phyloP scores from a whole-genome alignment of 805 yeast species.

The Cyberlindnera nakhonratchasimensis region DNA sequence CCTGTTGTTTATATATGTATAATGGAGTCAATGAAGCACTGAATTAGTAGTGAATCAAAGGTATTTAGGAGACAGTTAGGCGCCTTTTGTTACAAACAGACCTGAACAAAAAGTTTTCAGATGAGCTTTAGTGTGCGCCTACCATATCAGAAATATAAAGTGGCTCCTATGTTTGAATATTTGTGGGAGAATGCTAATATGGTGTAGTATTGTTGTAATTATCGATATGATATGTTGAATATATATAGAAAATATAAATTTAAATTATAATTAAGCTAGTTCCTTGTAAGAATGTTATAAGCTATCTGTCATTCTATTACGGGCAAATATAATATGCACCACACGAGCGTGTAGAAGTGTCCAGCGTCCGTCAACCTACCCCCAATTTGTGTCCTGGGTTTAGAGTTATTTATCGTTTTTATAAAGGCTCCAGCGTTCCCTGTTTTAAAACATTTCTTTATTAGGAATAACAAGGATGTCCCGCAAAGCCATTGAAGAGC shows the following conservation, averaged over 20 bases:
- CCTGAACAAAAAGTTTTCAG: conserved; percentile 4
- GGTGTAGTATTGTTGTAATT: background rate
- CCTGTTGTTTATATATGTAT: background rate
- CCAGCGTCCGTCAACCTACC: no score
- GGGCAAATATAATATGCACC: background rate
- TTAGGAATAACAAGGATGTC: conserved; percentile 15
- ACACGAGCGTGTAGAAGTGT: no score
- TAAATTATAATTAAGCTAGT: background rate
- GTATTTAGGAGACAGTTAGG: background rate
- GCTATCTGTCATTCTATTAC: conserved; percentile 3
- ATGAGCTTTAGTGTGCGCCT: background rate
- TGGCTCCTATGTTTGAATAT: background rate
- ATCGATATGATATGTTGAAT: background rate
- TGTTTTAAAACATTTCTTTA: no score
- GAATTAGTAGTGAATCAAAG: background rate
- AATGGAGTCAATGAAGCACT: background rate
- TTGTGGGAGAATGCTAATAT: background rate
- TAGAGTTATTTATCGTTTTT: no score
- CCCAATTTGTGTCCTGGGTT: no score
- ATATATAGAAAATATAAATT: background rate
- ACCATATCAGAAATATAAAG: background rate
- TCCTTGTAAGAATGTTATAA: background rate
- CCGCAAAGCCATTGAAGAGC: conserved; percentile 51
- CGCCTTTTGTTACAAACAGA: background rate
- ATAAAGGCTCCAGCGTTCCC: no score